Evolutionary conservation across 306 rosid species (phyloP), one percentile per base, ranked within the genome.

Genomic region (Abrus pulchellus): DNA sequence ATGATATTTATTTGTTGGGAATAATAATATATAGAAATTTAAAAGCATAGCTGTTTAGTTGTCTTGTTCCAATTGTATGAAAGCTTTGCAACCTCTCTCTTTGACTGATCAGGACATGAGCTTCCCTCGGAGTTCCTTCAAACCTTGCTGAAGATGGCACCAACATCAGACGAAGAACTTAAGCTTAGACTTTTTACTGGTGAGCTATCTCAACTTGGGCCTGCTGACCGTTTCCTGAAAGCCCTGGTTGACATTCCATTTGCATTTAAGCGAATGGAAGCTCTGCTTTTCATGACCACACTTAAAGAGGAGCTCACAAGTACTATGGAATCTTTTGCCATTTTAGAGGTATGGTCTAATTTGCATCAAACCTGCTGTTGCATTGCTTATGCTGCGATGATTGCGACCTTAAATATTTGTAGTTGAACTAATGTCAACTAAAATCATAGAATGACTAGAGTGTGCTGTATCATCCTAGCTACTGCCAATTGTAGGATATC

Each of bases 91-190:
- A 89, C 29, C 38, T 77, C 28, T 61, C 49, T 77, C 81, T 52
- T 2, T 2, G 64, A 66, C 69, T 88, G 70, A 86, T 71, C 89
- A 96, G 98, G 99, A 80, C 86, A 91, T 48, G 99, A 93, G 85
- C 97, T 96, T 48, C 98, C 98, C 32, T 8, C 87, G 0, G 99
- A 96, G 62, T 86, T 96, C 66, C 72, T 96, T 72, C 91, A 93
- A 74, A 92, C 91, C 78, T 79, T 96, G 87, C 89, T 96, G 87
- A 93, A 90, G 92, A 96, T 96, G 98, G 88, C 94, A 66, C 99
- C 99, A 14, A 93, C 99, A 29, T 52, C 89, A 12, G 99, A 96
- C 3, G 99, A 96, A 87, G 98, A 96, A 83, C 93, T 90, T 74
- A 96, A 92, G 88, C 99, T 96, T 64, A 88, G 94, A 86, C 85